A percentile compares a stretch with the other conserved stretches of the same genome.
Evolutionary conservation across 2,329 filamentous ascomycete species (phyloP).

Genomic region (Colletotrichum chrysophilum): DNA sequence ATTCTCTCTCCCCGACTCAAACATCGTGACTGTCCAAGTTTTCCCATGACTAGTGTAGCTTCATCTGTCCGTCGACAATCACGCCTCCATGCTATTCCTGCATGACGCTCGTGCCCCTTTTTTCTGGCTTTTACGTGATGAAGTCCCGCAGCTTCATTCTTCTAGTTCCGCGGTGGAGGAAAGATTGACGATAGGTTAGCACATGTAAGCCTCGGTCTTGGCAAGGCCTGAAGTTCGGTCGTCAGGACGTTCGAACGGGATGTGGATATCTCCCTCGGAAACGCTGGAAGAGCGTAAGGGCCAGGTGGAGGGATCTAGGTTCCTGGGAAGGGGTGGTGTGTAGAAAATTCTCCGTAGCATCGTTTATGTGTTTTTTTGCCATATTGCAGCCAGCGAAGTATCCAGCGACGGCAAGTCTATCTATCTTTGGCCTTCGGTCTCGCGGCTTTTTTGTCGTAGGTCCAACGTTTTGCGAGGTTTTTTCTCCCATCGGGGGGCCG

Average conservation of each 20-base stretch:
- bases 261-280: neutral
- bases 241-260: neutral
- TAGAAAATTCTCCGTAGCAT: neutral
- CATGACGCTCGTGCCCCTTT: neutral
- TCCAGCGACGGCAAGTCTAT: neutral
- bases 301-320: neutral
- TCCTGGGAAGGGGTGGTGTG: neutral
- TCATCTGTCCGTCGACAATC: neutral
- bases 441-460: neutral
- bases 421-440: neutral
- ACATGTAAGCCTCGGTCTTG: neutral
- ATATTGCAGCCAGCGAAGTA: neutral
- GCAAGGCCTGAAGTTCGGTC: slow-evolving; percentile 14
- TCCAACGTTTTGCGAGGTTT: neutral
- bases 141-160: neutral
- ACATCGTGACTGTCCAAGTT: neutral
- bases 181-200: neutral
- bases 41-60: neutral
- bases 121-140: neutral
- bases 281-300: neutral
- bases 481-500: neutral
- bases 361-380: neutral
- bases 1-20: neutral
- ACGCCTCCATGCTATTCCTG: neutral
- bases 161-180: neutral